Percentiles rank a stretch among this genome's conserved stretches.
Conservation (phyloP, 1,284 basidiomycete species). For the Cutaneotrichosporon sp. region DNA sequence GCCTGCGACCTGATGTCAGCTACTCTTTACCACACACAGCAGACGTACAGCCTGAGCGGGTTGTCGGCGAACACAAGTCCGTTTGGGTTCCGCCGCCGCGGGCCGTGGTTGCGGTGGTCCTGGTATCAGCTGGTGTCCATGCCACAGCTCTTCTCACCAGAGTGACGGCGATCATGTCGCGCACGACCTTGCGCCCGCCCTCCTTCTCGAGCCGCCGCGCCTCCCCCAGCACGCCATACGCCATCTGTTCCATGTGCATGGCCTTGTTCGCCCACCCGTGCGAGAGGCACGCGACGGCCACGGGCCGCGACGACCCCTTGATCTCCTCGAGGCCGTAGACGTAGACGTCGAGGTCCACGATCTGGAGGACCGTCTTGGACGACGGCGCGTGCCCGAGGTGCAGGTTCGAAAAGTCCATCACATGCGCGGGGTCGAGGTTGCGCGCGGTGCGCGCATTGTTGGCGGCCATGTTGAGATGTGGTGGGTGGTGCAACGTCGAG, state of each 20-base stretch:
- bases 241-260: conserved; percentile 39
- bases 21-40: background rate
- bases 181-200: conserved; percentile 22
- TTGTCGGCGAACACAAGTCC: conserved; percentile 67
- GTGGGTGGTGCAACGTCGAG: background rate
- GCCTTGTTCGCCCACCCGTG: conserved; percentile 44
- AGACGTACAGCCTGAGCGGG: conserved; percentile 57
- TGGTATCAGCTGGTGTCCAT: conserved; percentile 51
- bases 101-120: conserved; percentile 79
- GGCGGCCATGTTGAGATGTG: background rate
- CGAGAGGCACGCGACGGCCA: conserved; percentile 42
- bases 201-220: conserved; percentile 14
- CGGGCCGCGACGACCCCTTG: conserved; percentile 26
- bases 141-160: conserved; percentile 46
- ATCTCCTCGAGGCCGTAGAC: conserved; percentile 50
- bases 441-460: background rate
- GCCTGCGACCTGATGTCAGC: conserved; percentile 6
- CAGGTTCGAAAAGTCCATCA: conserved; percentile 38
- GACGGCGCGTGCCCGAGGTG: conserved; percentile 26
- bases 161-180: conserved; percentile 50
- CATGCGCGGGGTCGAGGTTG: conserved; percentile 19
- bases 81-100: conserved; percentile 59
- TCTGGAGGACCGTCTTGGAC: conserved; percentile 20
- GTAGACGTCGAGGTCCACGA: conserved; percentile 43
- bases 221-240: conserved; percentile 40